These are phyloP conservation scores for Ulmus americana DNA, from an alignment of 331 rosid genomes.

Conservation along the genomic window DNA sequence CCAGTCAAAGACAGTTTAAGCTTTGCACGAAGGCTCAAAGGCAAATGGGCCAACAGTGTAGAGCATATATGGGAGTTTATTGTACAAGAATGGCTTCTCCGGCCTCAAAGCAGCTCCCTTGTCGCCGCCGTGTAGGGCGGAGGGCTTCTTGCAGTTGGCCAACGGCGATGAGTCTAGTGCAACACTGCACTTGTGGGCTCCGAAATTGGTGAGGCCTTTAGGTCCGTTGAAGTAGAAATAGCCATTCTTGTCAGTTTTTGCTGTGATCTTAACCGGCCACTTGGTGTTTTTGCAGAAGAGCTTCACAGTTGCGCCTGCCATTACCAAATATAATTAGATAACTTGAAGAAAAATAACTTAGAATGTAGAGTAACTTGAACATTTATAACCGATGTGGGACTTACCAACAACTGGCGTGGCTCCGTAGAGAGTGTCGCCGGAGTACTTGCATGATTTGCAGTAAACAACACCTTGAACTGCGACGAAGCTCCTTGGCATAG, in stretches of 20 bases:
- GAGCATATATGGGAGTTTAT: conserved; percentile 44
- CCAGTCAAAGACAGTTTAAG: no score
- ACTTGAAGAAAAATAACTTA: neutral
- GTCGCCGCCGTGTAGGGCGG: conserved; percentile 53
- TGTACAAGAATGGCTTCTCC: conserved; percentile 31
- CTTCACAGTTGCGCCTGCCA: conserved; percentile 60
- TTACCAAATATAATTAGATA: neutral
- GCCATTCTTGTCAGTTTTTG: conserved; percentile 60
- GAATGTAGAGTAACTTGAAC: neutral
- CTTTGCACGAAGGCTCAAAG: conserved; percentile 55
- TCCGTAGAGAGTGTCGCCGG: conserved; percentile 54
- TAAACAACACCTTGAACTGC: conserved; percentile 85
- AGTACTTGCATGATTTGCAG: conserved; percentile 64
- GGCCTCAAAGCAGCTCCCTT: conserved; percentile 48
- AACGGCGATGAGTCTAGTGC: conserved; percentile 42
- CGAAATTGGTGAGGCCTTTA: conserved; percentile 56
- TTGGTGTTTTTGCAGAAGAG: conserved; percentile 62
- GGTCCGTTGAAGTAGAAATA: conserved; percentile 65
- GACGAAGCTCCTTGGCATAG: conserved; percentile 41
- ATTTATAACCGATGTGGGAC: neutral
- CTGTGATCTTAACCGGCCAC: conserved; percentile 30
- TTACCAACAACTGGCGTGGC: conserved; percentile 57
- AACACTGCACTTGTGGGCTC: conserved; percentile 57
- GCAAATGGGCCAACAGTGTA: conserved; percentile 73
- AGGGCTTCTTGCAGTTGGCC: conserved; percentile 33